Percentiles rank a stretch among this genome's conserved stretches.
Conservation (phyloP, 2,329 filamentous ascomycete genomes). For the Trichophaea hybrida region DNA sequence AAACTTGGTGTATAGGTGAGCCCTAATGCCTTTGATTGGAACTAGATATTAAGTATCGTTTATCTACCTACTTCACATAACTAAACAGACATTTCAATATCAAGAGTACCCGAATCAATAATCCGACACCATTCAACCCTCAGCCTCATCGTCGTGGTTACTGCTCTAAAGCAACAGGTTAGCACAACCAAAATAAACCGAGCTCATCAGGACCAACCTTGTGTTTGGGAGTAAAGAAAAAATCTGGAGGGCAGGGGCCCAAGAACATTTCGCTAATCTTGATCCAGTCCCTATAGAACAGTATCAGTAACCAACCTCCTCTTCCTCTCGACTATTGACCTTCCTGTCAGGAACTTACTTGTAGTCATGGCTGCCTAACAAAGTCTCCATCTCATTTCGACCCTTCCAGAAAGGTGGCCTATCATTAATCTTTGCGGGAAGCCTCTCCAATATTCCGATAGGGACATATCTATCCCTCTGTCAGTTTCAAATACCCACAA, state of each 20-base stretch:
- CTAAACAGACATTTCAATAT: no score
- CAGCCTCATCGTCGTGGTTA: neutral
- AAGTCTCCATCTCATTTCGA: conserved; percentile 81
- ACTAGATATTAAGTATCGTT: no score
- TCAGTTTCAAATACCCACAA: neutral
- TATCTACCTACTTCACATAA: no score
- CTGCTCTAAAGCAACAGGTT: neutral
- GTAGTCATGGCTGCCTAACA: conserved; percentile 81
- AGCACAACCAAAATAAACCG: neutral
- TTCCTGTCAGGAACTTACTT: neutral
- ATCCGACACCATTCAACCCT: neutral
- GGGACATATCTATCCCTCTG: conserved; percentile 51
- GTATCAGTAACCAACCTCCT: neutral
- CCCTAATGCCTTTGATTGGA: no score
- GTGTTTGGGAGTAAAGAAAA: conserved; percentile 94
- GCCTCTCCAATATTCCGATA: conserved; percentile 69
- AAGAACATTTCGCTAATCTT: conserved; percentile 99
- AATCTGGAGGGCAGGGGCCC: conserved; percentile 74
- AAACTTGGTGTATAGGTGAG: no score
- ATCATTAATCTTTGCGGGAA: conserved; percentile 81
- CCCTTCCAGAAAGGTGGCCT: conserved; percentile 71
- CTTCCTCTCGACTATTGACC: no score
- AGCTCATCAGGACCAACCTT: conserved; percentile 36
- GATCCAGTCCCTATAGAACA: conserved; percentile 65
- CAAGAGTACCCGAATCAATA: no score